Evolutionary conservation across 2,329 filamentous ascomycete species (phyloP), one percentile per base, ranked within the genome.

Genomic region (Trichoderma koningii): DNA sequence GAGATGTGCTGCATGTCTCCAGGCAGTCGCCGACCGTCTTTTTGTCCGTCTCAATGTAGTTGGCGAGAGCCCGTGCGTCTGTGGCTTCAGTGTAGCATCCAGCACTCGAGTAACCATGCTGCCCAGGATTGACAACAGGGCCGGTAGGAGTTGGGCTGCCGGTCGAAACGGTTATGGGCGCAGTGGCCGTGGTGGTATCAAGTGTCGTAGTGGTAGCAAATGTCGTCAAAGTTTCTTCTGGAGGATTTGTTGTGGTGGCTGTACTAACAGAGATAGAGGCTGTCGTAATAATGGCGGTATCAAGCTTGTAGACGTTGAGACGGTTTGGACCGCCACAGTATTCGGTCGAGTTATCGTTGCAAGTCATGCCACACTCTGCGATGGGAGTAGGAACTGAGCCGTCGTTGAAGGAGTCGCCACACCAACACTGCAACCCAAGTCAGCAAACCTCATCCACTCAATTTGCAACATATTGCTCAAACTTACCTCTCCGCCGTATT

Each of bases 31-130:
- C 73, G 0, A 79, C 75, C 0, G 76, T 78, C 34, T 71, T 69
- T 1, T 71, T 69, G 7, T 71, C 66, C 0, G 71, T 71, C 0
- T 64, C 63, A 9, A 68, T 66, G 0, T 70, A 72, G 10, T 73
- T 72, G 1, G 73, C 60, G 0, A 79, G 71, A 4, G 78, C 77
- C 30, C 78, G 71, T 1, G 70, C 72, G 1, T 64, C 65, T 0
- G 72, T 72, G 1, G 71, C 73, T 42, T 79, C 78, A 0, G 75
- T 76, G 68, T 72, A 79, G 65, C 78, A 80, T 3, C 77, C 77
- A 30, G 77, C 72, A 55, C 71, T 77, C 1, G 62, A 64, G 71
- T 73, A 79, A 3, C 68, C 66, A 38, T 53, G 45, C 12, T 61
- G 26, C 6, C 55, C 55, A 3, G 63, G 55, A n/a, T 65, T 61